These are phyloP conservation scores for Tricholoma flavovirens DNA, from an alignment of 768 basidiomycete genomes.

Conservation along the genomic window DNA sequence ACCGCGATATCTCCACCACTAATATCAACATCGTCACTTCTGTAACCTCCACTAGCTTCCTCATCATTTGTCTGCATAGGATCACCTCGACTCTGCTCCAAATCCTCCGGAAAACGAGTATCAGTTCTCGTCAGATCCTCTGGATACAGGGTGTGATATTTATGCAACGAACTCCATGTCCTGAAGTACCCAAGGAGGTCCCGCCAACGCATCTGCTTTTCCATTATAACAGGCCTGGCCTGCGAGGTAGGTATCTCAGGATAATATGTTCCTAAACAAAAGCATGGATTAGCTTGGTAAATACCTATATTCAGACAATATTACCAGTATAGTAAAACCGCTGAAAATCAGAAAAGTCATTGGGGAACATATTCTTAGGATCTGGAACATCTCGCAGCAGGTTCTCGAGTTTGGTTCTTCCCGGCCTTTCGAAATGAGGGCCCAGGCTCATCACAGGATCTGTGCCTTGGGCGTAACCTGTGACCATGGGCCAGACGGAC, in stretches of 20 bases:
- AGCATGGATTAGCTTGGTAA: background rate
- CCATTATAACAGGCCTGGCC: constrained; percentile 46
- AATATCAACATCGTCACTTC: constrained; percentile 16
- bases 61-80: background rate
- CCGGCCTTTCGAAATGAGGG: constrained; percentile 76
- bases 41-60: constrained; percentile 12
- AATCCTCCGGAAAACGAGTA: constrained; percentile 31
- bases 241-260: constrained; percentile 17
- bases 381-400: constrained; percentile 68
- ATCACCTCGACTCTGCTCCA: background rate
- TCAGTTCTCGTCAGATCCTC: constrained; percentile 40
- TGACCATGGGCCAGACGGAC: constrained; percentile 50
- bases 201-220: constrained; percentile 56
- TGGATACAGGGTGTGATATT: constrained; percentile 58
- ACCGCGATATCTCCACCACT: constrained; percentile 58
- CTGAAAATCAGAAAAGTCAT: constrained; percentile 36
- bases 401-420: constrained; percentile 66
- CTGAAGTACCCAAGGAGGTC: constrained; percentile 63
- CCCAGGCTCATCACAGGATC: constrained; percentile 54
- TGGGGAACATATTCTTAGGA: constrained; percentile 27
- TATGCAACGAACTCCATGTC: constrained; percentile 67
- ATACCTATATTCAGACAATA: background rate
- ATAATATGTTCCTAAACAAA: constrained; percentile 9
- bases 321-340: constrained; percentile 57
- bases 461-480: constrained; percentile 55